Base-by-base conservation (phyloP, 1,284 basidiomycete species). In the Pseudozyma sp. region DNA sequence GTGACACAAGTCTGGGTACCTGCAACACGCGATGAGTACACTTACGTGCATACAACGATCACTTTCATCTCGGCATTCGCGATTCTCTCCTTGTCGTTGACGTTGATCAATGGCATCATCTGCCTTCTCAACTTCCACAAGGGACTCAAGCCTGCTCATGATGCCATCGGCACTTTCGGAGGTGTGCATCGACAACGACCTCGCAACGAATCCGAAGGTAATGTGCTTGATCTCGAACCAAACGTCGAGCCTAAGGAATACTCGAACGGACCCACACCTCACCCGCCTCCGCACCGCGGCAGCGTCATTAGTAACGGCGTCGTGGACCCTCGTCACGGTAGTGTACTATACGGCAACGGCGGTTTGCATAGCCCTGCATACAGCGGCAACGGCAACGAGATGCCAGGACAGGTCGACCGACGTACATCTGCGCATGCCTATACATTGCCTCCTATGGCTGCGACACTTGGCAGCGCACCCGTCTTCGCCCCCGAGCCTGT, bases 91-190 rank as follows among this genome's bases (percentile, higher is more conserved):
- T 55, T 81, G 3, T 34, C 45, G 0, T 44, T 80, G 21, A 80
- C 80, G 34, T 36, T 73, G 45, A 21, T 70, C 54, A 76, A 69
- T 31, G 76, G 78, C 14, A 50, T 79, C 47, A 50, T 76, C 21
- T 81, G 80, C 52, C 45, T 80, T 55, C 47, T 66, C 50, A 82
- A 82, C 66, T 82, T 82, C 64, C 51, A 70, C 48, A 72, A 79
- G 38, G 76, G 77, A 1, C 58, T 79, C 19, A 70, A 66, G 39
- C 72, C 70, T 25, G 77, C 77, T 5, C 77, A 79, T 51, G 76
- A 78, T 53, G 59, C 61, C 34, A 79, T 79, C 16, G 77, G 77
- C 5, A 65, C 43, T 7, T 76, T 76, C 57, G 74, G 61, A 14
- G 74, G 74, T 18, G 74, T 76, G 2, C 60, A 67, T 18, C n/a